Conservation (phyloP, 345 rosid species). For the Eucalyptus pauciflora region DNA sequence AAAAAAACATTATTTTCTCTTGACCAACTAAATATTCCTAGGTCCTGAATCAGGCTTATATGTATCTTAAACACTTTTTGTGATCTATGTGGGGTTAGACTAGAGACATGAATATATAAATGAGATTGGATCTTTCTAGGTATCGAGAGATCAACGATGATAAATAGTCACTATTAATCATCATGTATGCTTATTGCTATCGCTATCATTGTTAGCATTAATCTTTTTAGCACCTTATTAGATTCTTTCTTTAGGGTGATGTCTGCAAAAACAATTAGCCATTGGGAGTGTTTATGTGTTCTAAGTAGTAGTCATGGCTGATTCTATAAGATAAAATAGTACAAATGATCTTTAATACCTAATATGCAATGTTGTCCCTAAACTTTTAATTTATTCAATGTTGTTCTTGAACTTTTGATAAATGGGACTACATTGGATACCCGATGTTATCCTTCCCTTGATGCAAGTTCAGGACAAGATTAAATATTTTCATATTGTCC, state of each 20-base stretch:
- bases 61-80: background rate
- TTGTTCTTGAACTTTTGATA: background rate
- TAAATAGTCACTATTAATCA: background rate
- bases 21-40: background rate
- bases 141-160: background rate
- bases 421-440: background rate
- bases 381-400: background rate
- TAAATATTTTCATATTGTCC: background rate
- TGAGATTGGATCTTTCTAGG: background rate
- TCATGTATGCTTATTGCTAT: background rate
- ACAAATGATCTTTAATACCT: background rate
- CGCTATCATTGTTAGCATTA: background rate
- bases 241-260: background rate
- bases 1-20: background rate
- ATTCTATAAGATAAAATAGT: constrained; percentile 10
- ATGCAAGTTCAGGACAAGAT: background rate
- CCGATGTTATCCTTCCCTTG: background rate
- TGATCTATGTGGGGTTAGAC: background rate
- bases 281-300: constrained; percentile 17
- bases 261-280: background rate
- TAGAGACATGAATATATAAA: background rate
- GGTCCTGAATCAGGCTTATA: background rate
- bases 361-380: fast-evolving
- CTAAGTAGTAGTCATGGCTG: constrained; percentile 31
- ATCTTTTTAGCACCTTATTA: background rate